A percentile compares a stretch with the other conserved stretches of the same genome.
Evolutionary conservation across 768 basidiomycete genomes (phyloP).

Genomic region (Cystofilobasidium bisporidii): DNA sequence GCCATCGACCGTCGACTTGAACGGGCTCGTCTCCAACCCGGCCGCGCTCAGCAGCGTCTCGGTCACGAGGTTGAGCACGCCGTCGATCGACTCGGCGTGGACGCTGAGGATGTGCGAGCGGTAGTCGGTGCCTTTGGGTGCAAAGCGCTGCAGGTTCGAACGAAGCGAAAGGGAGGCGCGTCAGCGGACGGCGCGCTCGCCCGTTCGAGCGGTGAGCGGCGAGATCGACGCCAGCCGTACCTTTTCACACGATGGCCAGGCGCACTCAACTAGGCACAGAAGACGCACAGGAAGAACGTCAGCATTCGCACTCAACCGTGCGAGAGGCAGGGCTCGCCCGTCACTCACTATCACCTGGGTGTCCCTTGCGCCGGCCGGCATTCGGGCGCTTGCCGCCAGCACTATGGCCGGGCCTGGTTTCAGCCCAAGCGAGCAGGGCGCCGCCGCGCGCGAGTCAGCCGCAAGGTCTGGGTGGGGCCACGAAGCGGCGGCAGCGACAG

Average conservation of each 20-base stretch:
- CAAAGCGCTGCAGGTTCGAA: not conserved
- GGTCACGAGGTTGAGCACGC: not conserved
- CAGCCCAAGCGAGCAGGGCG: not conserved
- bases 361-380: not conserved
- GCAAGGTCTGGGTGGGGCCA: no score
- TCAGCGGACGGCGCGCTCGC: no score
- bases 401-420: not conserved
- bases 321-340: not conserved
- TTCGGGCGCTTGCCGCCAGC: not conserved
- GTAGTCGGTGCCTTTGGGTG: not conserved
- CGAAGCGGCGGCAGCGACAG: no score
- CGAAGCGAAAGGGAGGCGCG: no score
- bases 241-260: not conserved
- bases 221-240: no score
- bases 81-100: not conserved
- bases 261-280: not conserved
- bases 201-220: no score
- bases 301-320: not conserved
- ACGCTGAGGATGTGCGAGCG: not conserved
- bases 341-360: not conserved
- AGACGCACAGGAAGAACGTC: not conserved
- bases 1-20: not conserved
- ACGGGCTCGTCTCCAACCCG: not conserved
- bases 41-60: not conserved
- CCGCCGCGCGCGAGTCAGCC: no score